Base-by-base conservation (phyloP, 345 rosid genomes). In the Moringa oleifera region DNA sequence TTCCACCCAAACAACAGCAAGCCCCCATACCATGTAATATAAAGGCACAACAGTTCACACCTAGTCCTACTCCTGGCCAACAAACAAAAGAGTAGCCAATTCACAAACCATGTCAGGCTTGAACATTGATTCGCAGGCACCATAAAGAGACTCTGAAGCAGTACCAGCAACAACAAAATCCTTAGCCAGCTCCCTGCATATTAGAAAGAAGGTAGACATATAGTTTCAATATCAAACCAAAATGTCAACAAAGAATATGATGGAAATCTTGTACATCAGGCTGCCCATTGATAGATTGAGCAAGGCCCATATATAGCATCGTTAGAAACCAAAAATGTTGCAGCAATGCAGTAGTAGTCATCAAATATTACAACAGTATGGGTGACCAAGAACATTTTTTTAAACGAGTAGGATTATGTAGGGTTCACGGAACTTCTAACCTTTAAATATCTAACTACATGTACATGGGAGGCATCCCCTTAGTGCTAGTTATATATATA, bases 111-210 rank as follows among this genome's bases (percentile, higher is more conserved):
- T 85, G 67, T 94, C 83, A 51, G 94, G 96, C 81, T 82, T 90
- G 81, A 72, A 94, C 90, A 90, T 83, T 9, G 97, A 84, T 69
- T 94, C 96, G 51, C 99, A 90, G 25, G 99, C 97, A 64, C 97
- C 97, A 74, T 90, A 94, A 1, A 94, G 91, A 58, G 99, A 90
- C 68, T 94, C 98, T 45, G 91, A 79, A 60, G 97, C 96, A 76
- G 96, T 87, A 23, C 98, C 97, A 65, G 91, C 91, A 24, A 92
- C 98, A 54, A 92, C 97, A 76, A 92, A 89, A 77, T 89, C 98
- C 74, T 87, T 92, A 46, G 98, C 98, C 41, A 92, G 84, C 71
- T 92, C 97, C 79, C 98, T 92, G 72, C 70, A 65, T 41, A 4
- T 70, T 69, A 55, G 25, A 25, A 64, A 41, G 23, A 50, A 11